Base-by-base conservation (phyloP, 2,329 filamentous ascomycete genomes). In the Penicillium sp. region DNA sequence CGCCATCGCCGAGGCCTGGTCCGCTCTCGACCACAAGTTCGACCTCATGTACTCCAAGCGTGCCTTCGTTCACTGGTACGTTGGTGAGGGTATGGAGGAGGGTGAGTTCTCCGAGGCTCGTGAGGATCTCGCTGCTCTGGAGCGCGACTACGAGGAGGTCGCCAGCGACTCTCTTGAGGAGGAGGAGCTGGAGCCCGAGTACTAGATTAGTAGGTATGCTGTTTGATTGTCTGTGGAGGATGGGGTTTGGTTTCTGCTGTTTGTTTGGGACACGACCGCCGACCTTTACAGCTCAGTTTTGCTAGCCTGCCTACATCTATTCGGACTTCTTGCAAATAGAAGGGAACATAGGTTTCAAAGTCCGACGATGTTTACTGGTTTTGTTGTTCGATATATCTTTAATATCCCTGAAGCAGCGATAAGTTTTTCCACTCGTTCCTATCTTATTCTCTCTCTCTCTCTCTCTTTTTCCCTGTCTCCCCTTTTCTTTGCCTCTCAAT, bases 21-120 rank as follows among this genome's bases (percentile, higher is more conserved):
- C 91, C 68, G 93, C 93, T 70, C 88, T 99, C 69, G 96, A 93
- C 65, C 88, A 90, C 88, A 99, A 99, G 86, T 99, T 99, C 85
- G 95, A 99, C 78, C 92, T 99, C 80, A 99, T 99, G 95, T 97
- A 98, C 89, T 96, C 92, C 81, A 99, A 99, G 91, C 95, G 95
- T 85, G 95, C 95, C 66, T 99, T 99, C 84, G 95, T 99, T 69
- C 95, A 99, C 85, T 99, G 95, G 95, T 99, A 98, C 76, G 95
- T 99, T 78, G 95, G 95, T 85, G 95, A 98, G 87, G 95, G 95
- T 89, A 99, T 99, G 95, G 95, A 99, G 87, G 95, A 99, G 83
- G 95, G 95, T 82, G 95, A 99, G 84, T 99, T 99, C 88, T 96
- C 92, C 61, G 95, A 99, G 86, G 95, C 95, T 69, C 93, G 95